These are phyloP conservation scores for Venturiaceae sp. DNA, from an alignment of 2,329 filamentous ascomycete species.

Conservation along the genomic window DNA sequence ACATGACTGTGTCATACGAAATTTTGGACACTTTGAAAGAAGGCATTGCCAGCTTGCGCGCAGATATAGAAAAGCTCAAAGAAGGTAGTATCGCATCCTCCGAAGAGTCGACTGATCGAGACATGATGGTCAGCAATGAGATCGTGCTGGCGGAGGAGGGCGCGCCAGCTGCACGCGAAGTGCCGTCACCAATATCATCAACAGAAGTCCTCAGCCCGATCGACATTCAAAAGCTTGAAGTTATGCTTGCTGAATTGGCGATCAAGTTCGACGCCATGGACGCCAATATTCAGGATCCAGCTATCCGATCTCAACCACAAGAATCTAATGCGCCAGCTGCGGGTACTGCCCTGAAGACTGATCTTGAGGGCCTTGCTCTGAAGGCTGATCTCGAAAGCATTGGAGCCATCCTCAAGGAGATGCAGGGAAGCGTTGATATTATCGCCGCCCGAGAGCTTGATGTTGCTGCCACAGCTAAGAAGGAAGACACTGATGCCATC, in stretches of 20 bases:
- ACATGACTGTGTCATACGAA: conserved; percentile 79
- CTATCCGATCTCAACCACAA: conserved; percentile 31
- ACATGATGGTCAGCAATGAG: conserved; percentile 46
- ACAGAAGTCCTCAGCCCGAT: conserved; percentile 51
- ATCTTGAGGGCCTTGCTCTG: conserved; percentile 41
- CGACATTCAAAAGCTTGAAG: conserved; percentile 78
- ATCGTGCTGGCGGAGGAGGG: conserved; percentile 42
- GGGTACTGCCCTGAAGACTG: conserved; percentile 40
- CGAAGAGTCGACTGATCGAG: conserved; percentile 24
- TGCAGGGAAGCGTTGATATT: conserved; percentile 51
- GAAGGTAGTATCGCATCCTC: conserved; percentile 28
- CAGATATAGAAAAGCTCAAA: conserved; percentile 72
- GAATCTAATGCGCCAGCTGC: conserved; percentile 19
- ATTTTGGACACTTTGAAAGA: conserved; percentile 79
- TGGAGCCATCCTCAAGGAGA: conserved; percentile 38
- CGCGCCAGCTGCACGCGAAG: conserved; percentile 29
- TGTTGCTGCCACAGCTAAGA: conserved; percentile 50
- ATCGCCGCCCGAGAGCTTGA: conserved; percentile 31
- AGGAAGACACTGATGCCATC: conserved; percentile 83
- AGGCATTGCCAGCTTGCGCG: conserved; percentile 65
- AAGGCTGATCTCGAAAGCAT: conserved; percentile 44
- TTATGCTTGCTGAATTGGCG: conserved; percentile 70
- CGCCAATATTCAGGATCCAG: conserved; percentile 31
- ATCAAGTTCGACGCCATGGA: conserved; percentile 77
- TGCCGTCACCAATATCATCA: conserved; percentile 17